Base-by-base conservation (phyloP, 2,329 filamentous ascomycete species). In the Annulohypoxylon truncatum region DNA sequence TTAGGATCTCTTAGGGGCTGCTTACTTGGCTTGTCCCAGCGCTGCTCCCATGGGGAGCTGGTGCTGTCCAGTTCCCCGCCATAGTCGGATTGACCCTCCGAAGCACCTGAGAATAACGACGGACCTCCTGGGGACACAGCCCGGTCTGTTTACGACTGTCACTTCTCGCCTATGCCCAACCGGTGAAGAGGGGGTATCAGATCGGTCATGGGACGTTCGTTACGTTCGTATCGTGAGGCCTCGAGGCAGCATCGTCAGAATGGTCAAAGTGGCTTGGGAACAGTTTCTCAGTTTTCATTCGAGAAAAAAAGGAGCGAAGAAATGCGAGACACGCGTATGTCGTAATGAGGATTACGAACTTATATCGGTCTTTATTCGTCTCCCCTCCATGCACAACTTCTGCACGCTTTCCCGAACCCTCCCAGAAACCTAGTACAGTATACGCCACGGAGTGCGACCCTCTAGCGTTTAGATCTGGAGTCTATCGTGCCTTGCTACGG, bases 21-120 rank as follows among this genome's bases (percentile, higher is more conserved):
- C 60, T 50, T 64, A 66, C 64, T 46, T 69, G 59, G 24, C 35
- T 61, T 38, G 52, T 15, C 15, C 35, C 50, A 48, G 54, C 10
- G 3, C 12, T 38, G n/a, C 28, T 61, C 22, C 40, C 52, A 9
- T 62, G 48, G 40, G 64, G 57, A 54, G 47, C 18, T 20, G 58
- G 57, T 3, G 67, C 47, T 29, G 67, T 67, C 67, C 61, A 69
- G 50, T 67, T 69, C 46, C 64, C 67, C 52, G 61, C 24, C 67
- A 63, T 65, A 7, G 6, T 29, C 47, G 24, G 8, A 29, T 52
- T 40, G 13, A 50, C 33, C 38, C 35, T 58, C 20, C 12, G 9
- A 48, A 55, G 13, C 29, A 28, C 53, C 29, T 4, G 12, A 15
- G 22, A 38, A 26, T 33, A 18, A 26, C 24, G 18, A 42, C n/a